Percentiles rank a stretch among this genome's conserved stretches.
These are phyloP conservation scores for Hymenoscyphus repandus DNA, from an alignment of 2,329 filamentous ascomycete species.

Conservation along the genomic window DNA sequence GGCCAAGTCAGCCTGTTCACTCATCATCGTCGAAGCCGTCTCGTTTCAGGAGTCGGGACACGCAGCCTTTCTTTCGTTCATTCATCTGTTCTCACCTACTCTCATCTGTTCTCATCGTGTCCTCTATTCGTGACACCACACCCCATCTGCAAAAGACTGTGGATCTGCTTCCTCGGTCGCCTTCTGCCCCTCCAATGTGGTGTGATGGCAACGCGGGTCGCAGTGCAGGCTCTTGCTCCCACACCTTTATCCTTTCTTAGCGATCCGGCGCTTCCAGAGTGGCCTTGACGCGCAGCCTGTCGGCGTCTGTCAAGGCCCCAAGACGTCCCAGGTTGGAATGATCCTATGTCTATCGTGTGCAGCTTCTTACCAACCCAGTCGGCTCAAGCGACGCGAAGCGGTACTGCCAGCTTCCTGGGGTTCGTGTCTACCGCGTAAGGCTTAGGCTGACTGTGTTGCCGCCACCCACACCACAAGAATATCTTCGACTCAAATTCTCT, in stretches of 20 bases:
- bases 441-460: constrained; percentile 8
- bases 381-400: neutral
- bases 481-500: neutral
- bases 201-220: neutral
- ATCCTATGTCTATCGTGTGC: neutral
- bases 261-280: constrained; percentile 1
- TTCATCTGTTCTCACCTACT: neutral
- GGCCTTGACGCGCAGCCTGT: neutral
- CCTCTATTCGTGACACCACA: neutral
- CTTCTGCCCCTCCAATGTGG: neutral
- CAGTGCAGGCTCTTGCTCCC: neutral
- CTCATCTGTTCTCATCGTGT: neutral
- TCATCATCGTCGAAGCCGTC: neutral
- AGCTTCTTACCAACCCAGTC: neutral
- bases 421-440: neutral
- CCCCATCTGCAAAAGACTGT: too few relatives aligned
- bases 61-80: neutral
- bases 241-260: too few relatives aligned
- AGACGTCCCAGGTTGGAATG: neutral
- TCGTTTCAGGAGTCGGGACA: neutral
- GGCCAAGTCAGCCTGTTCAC: neutral
- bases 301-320: neutral
- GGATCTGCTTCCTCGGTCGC: neutral
- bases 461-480: neutral
- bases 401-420: neutral